Evolutionary conservation across 495 filamentous ascomycete species (phyloP), one percentile per base, ranked within the genome.

Genomic region (Thermochaetoides thermophila): DNA sequence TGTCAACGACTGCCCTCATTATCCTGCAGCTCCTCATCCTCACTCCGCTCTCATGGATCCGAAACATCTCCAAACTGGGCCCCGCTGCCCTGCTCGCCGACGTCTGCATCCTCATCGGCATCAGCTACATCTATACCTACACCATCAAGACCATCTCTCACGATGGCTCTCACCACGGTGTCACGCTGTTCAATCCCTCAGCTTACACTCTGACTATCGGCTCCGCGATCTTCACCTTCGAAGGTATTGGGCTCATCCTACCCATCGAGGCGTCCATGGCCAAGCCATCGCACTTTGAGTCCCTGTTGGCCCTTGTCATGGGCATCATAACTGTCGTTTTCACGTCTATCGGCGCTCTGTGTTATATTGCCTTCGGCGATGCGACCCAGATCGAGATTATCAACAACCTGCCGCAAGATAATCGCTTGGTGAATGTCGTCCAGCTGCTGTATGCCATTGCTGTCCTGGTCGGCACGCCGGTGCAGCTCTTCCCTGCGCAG

Each of bases 391-490:
- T 73, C 27, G 71, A 75, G 38, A 64, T 78, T 40, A 76, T 78
- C 59, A 62, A 63, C 46, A 78, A 77, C 39, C 75, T 65, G 42
- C 74, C 74, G 3, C 73, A 76, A 34, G 56, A 54, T 38, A 70
- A 58, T 54, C 66, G 64, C 19, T 56, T 78, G 13, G 74, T 79
- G 50, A 76, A 79, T 27, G 59, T 64, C 0, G 70, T 79, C 9
- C 74, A 79, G 33, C 70, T 78, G 33, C 59, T 79, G 19, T 78
- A 78, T 57, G 68, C 71, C 11, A 48, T 76, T 0, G 74, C 74
- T 3, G 67, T 78, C 17, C 54, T 78, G 3, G 67, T 69, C 5
- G 73, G 73, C 7, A 67, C 63, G 1, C 74, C 74, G 0, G 71
- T 78, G 1, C 74, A 78, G 46, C 63, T 77, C 17, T 78, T 76